Base-by-base conservation (phyloP, 1,284 basidiomycete species). In the Lentinula novae-zelandiae region DNA sequence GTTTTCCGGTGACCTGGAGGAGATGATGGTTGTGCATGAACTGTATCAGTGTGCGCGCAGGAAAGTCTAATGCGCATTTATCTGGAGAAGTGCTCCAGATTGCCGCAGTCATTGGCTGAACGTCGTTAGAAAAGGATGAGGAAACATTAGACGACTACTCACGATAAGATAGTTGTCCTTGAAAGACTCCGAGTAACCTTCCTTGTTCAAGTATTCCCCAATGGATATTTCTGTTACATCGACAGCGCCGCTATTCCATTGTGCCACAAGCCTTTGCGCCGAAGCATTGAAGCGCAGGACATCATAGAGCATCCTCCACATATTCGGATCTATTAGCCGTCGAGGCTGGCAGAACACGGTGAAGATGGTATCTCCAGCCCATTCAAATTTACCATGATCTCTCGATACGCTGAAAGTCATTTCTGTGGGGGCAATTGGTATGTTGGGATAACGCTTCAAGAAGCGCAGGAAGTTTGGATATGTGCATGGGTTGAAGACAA, bases 391-490 rank as follows among this genome's bases (percentile, higher is more conserved):
- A 0, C 89, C 90, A 34, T 70, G 65, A 69, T 92, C 85, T 48
- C 89, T 79, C 3, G 89, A 87, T 40, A 94, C 84, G 61, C 84
- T 82, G 71, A 95, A 93, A 0, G 89, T 88, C 90, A 93, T 93
- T 65, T 87, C 83, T 0, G 89, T 90, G 4, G 80, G 78, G 22
- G 85, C 68, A 39, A 85, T 80, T 1, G 75, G 74, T 34, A 92
- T 79, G 3, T 76, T 70, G 12, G 73, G 67, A 57, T 84, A 77
- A 34, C 78, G 70, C n/a, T 77, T 71, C 52, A 93, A 78, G 70
- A 93, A 92, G 38, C 82, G 82, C 46, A 91, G 77, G 67, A 93
- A 92, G 72, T 94, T 94, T 10, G 92, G 93, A 67, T 93, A 93
- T 0, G 90, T 92, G 46, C 78, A 79, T 0, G 88, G 85, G 69